Conservation (phyloP, 179 eudicot genomes). For the Silene noctiflora region DNA sequence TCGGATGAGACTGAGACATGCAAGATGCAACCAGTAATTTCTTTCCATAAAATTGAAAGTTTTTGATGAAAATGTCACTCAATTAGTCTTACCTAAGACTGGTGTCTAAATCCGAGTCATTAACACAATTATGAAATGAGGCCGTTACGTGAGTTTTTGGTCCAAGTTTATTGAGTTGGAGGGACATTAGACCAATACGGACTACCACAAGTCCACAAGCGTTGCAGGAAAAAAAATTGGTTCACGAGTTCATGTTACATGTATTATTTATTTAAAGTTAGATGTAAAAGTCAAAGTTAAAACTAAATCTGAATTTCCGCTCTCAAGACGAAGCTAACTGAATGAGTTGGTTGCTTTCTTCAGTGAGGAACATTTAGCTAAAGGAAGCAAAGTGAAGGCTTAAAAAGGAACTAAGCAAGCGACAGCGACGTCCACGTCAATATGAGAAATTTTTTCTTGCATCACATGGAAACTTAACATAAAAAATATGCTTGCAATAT, state of each 20-base stretch:
- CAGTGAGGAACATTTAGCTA: neutral
- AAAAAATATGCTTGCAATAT: neutral
- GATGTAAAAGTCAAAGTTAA: too few species aligned
- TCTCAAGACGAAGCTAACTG: neutral
- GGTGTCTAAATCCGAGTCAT: neutral
- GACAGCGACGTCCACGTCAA: too few species aligned
- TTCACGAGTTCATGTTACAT: too few species aligned
- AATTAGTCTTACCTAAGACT: neutral
- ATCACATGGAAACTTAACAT: neutral
- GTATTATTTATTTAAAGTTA: too few species aligned
- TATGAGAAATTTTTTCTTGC: neutral
- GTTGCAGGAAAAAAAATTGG: too few species aligned
- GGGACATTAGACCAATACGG: too few species aligned
- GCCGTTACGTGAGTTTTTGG: neutral
- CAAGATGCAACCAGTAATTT: slow-evolving; percentile 4
- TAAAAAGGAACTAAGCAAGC: too few species aligned
- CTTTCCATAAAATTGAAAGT: neutral
- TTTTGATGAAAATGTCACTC: neutral
- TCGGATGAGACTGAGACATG: slow-evolving; percentile 10
- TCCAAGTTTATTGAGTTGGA: too few species aligned
- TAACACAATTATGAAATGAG: too few species aligned
- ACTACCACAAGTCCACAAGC: too few species aligned
- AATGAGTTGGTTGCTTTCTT: neutral
- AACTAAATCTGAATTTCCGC: too few species aligned
- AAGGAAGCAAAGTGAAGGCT: neutral